Base-by-base conservation (phyloP, 495 filamentous ascomycete species). In the Hypoxylon crocopeplum region DNA sequence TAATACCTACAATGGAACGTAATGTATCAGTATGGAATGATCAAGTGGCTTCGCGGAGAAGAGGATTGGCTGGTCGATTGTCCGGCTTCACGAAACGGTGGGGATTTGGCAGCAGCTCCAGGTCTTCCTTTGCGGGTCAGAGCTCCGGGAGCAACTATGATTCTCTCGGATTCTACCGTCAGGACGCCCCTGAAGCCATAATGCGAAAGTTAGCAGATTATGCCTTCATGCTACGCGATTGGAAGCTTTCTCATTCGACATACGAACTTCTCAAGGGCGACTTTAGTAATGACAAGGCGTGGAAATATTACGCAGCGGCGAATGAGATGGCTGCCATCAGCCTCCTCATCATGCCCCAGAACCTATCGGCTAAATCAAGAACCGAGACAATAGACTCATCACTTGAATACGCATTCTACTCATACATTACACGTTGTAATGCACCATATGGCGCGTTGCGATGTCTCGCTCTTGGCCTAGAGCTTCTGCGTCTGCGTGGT, bases 131-230 rank as follows among this genome's bases (percentile, higher is more conserved):
- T 25, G 55, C 55, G 4, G 67, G 66, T 10, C 72, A 67, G 20
- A 71, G 72, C 44, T 72, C 80, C 8, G 68, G 70, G 19, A 75
- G 75, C n/a, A 96, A 96, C 68, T 98, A 96, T 69, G 90, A 98
- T 74, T 63, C 83, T 12, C 81, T 84, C 42, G 88, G 91, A 6
- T 95, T 88, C 68, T 98, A 98, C 70, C 78, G 81, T n/a, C 88
- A 88, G 5, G 90, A 94, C 45, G 74, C 86, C 0, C 85, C 91
- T 0, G 94, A 98, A 76, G 92, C 94, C 12, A 80, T 91, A 47
- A 89, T 98, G 85, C 88, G 94, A 10, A 94, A 93, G 62, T 80
- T 98, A 41, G 94, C 91, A 11, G 94, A 98, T 67, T 98, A 91
- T 72, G 87, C 92, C 5, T 95, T 98, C 63, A 95, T 98, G 89